Evolutionary conservation across 129 eudicot genomes (phyloP).

Genomic region (Centaurea solstitialis): DNA sequence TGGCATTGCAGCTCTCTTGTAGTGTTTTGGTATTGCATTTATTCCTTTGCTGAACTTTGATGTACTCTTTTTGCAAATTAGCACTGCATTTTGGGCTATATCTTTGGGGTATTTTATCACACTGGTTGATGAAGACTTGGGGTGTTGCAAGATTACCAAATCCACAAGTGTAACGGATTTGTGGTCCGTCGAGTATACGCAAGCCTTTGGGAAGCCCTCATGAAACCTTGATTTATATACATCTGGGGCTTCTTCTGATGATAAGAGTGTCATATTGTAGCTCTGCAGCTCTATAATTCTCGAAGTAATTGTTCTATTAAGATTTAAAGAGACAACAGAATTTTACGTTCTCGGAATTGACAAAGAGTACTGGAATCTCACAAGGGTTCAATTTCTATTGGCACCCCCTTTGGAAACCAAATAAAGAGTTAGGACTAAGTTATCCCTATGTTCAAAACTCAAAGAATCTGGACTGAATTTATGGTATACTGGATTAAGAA

Average conservation of each 20-base stretch:
- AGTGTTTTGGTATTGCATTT: conserved; percentile 77
- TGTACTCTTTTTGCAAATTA: background rate
- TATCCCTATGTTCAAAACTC: background rate
- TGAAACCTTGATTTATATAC: background rate
- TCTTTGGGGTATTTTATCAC: conserved; percentile 5
- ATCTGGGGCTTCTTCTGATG: background rate
- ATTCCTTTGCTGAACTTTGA: background rate
- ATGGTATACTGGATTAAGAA: background rate
- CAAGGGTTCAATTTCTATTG: background rate
- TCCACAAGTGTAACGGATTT: background rate
- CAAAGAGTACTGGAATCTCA: background rate
- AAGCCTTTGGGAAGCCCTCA: background rate
- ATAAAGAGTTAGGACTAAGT: background rate
- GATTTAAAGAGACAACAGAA: background rate
- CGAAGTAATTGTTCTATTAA: background rate
- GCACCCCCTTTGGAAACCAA: background rate
- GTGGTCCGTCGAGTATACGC: background rate
- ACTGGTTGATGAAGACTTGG: background rate
- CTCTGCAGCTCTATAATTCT: background rate
- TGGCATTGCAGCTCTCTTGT: conserved; percentile 99
- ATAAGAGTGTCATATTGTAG: background rate
- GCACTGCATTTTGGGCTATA: background rate
- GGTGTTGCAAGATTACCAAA: background rate
- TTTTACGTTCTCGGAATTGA: background rate
- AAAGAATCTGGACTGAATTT: background rate